Conservation (phyloP, 176 grass and related monocot species). For the Juncus effusus region DNA sequence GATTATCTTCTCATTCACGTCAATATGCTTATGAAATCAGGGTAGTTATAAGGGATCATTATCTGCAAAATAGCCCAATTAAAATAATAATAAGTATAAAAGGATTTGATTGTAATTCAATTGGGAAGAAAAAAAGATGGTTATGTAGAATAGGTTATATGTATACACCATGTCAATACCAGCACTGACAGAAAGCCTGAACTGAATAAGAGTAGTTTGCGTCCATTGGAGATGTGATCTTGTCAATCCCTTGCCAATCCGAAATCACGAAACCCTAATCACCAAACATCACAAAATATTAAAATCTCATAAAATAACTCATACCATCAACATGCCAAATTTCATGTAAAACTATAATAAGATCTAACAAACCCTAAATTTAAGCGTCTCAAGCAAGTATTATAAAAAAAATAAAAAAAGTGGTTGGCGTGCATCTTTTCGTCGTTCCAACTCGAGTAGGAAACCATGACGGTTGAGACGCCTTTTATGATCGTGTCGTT, state of each 20-base stretch:
- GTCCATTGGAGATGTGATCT: conserved; percentile 28
- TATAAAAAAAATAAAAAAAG: too few species aligned
- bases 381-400: too few species aligned
- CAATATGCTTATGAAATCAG: conserved; percentile 16
- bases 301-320: conserved; percentile 17
- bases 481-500: conserved; percentile 28
- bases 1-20: conserved; percentile 14
- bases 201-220: conserved; percentile 30
- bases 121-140: background rate
- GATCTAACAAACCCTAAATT: conserved; percentile 21
- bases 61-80: conserved; percentile 7
- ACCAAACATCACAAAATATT: conserved; percentile 4
- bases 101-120: background rate
- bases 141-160: background rate
- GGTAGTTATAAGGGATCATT: conserved; percentile 22
- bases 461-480: conserved; percentile 26
- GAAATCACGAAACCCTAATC: conserved; percentile 30
- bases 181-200: conserved; percentile 11
- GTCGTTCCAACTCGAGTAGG: conserved; percentile 37
- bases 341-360: background rate
- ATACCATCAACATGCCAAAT: background rate
- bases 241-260: conserved; percentile 29
- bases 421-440: conserved; percentile 31
- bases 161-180: conserved; percentile 22
- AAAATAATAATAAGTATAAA: background rate